A percentile compares a stretch with the other conserved stretches of the same genome.
Conservation (phyloP, 257 asterid species). For the Eustoma russellianum region DNA sequence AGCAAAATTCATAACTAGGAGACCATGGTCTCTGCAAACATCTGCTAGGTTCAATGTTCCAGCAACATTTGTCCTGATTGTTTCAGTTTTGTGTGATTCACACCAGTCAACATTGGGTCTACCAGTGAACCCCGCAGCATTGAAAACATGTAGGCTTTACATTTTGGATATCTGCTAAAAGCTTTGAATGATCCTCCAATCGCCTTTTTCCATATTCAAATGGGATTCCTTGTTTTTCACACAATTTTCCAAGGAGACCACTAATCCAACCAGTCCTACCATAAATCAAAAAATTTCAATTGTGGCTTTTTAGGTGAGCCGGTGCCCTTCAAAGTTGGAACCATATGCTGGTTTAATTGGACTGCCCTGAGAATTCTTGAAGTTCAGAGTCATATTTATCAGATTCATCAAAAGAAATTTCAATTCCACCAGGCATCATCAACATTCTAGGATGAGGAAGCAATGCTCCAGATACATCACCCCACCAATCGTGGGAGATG, state of each 20-base stretch:
- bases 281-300: slow-evolving; percentile 66
- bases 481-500: slow-evolving; percentile 81
- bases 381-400: slow-evolving; percentile 54
- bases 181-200: slow-evolving; percentile 45
- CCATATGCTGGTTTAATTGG: slow-evolving; percentile 34
- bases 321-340: slow-evolving; percentile 28
- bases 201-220: slow-evolving; percentile 79
- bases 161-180: slow-evolving; percentile 41
- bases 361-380: slow-evolving; percentile 32
- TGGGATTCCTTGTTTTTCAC: slow-evolving; percentile 64
- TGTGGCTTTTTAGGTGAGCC: slow-evolving; percentile 31
- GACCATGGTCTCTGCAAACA: slow-evolving; percentile 58
- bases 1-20: slow-evolving; percentile 58
- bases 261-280: slow-evolving; percentile 90
- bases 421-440: slow-evolving; percentile 63
- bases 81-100: slow-evolving; percentile 63
- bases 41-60: slow-evolving; percentile 81
- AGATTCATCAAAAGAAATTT: no score
- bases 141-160: slow-evolving; percentile 74
- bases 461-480: slow-evolving; percentile 65
- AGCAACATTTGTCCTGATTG: slow-evolving; percentile 68
- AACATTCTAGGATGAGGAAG: slow-evolving; percentile 63
- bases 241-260: slow-evolving; percentile 71
- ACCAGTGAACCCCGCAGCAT: slow-evolving; percentile 92
- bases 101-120: slow-evolving; percentile 95